phyloP scores from a whole-genome alignment of 306 rosid species.

The Hippophae rhamnoides region DNA sequence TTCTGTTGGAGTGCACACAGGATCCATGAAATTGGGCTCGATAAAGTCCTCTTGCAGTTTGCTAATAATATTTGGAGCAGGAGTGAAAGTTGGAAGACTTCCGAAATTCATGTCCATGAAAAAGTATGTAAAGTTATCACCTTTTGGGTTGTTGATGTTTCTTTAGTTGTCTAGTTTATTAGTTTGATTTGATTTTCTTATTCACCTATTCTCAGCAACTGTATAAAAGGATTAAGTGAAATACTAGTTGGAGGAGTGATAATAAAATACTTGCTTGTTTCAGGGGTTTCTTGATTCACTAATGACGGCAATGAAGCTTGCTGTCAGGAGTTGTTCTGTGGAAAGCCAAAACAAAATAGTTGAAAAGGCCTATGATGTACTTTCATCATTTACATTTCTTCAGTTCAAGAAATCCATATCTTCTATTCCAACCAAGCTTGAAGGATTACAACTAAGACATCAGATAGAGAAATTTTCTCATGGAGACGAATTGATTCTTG shows the following conservation, averaged over 20 bases:
- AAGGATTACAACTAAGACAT: slow-evolving; percentile 36
- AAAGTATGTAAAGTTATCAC: slow-evolving; percentile 35
- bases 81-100: slow-evolving; percentile 36
- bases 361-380: slow-evolving; percentile 49
- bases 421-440: slow-evolving; percentile 26
- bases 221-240: neutral
- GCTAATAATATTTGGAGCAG: slow-evolving; percentile 56
- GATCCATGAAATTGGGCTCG: slow-evolving; percentile 53
- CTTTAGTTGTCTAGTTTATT: neutral
- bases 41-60: slow-evolving; percentile 52
- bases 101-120: slow-evolving; percentile 27
- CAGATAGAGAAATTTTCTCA: slow-evolving; percentile 33
- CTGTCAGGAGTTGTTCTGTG: slow-evolving; percentile 57
- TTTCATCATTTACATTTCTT: slow-evolving; percentile 44
- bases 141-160: neutral
- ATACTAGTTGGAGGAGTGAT: slow-evolving; percentile 8
- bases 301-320: slow-evolving; percentile 57
- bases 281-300: slow-evolving; percentile 73
- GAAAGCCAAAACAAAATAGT: slow-evolving; percentile 58
- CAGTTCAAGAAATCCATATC: slow-evolving; percentile 24
- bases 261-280: slow-evolving; percentile 22
- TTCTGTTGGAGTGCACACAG: slow-evolving; percentile 38
- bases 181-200: slow-evolving; percentile 12
- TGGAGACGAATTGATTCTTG: slow-evolving; percentile 55
- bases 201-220: slow-evolving; percentile 1